These are phyloP conservation scores for Fermentozyma sake DNA, from an alignment of 1,139 yeast species.

Conservation along the genomic window DNA sequence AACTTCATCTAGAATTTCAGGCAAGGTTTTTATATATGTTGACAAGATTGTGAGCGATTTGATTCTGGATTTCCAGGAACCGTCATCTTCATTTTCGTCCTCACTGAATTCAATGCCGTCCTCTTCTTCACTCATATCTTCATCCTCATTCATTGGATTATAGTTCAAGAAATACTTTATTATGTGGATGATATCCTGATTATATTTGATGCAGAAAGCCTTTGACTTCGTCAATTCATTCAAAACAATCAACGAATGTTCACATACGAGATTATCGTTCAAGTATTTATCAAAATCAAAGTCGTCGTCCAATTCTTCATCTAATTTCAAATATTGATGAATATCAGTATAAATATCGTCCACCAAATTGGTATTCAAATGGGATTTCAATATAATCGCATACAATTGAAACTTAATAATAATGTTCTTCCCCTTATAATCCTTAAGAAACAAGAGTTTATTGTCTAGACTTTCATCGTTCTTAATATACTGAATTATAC, in stretches of 20 bases:
- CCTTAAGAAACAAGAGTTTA: constrained; percentile 6
- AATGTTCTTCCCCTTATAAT: constrained; percentile 4
- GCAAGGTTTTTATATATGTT: constrained; percentile 32
- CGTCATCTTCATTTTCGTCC: constrained; percentile 51
- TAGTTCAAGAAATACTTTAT: constrained; percentile 44
- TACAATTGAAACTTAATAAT: constrained; percentile 10
- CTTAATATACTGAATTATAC: constrained; percentile 33
- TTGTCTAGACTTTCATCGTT: constrained; percentile 10
- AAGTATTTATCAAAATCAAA: constrained; percentile 36
- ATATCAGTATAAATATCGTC: constrained; percentile 8
- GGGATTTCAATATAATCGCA: constrained; percentile 8
- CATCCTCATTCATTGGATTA: constrained; percentile 50
- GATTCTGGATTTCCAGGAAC: constrained; percentile 67
- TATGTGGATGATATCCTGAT: constrained; percentile 24
- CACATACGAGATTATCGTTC: constrained; percentile 37
- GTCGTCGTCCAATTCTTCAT: constrained; percentile 33
- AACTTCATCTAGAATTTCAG: constrained; percentile 14
- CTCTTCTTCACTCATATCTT: constrained; percentile 28
- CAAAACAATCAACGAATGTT: constrained; percentile 43
- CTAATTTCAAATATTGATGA: constrained; percentile 20
- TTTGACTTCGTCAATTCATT: constrained; percentile 22
- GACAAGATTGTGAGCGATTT: constrained; percentile 46
- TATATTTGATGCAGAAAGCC: constrained; percentile 5
- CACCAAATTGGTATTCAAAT: constrained; percentile 5
- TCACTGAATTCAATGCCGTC: constrained; percentile 36